Evolutionary conservation across 192 early-diverging fungal genomes (phyloP), one percentile per base, ranked within the genome.

Genomic region (Rhizophagus prolifer): DNA sequence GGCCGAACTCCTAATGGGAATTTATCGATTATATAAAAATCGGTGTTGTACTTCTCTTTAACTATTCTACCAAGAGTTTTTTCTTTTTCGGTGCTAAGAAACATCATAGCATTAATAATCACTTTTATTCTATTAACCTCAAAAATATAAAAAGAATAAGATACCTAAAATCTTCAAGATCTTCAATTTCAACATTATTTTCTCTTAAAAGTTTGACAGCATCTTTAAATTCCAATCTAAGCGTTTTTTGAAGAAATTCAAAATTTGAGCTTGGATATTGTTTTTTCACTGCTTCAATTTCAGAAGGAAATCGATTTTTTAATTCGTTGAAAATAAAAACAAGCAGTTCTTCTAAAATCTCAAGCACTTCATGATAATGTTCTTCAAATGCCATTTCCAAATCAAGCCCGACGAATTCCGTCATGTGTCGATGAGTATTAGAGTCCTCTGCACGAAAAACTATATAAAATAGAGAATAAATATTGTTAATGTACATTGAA

Each of bases 391-490:
- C 91, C 94, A 97, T 98, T 86, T 99, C 98, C 84, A 99, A 79
- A 95, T 99, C 98, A 75, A 99, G 93, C 38, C 95, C 95, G 38
- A 96, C 88, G 82, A 96, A 99, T 80, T 99, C 98, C 71, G 98
- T 99, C 95, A 99, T 94, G 81, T 99, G 98, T 28, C 98, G 91
- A 85, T 96, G 95, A n/a, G 97, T 97, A 78, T 94, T 91, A 31
- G 96, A 94, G 88, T 98, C 90, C 81, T 99, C 98, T 61, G 98
- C 98, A 81, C 98, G 95, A 93, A 99, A 99, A 60, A 99, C 98
- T 82, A 75, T 79, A 19, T 50, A 14, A 54, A n/a, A 71, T 64
- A 23, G 62, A 23, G 9, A 12, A 19, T 13, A 26, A 64, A 8
- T 64, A 31, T 64, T 64, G 25, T 63, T 13, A 63, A 4, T 63